Base-by-base conservation (phyloP, 768 basidiomycete species). In the Boletus rubescentipes region DNA sequence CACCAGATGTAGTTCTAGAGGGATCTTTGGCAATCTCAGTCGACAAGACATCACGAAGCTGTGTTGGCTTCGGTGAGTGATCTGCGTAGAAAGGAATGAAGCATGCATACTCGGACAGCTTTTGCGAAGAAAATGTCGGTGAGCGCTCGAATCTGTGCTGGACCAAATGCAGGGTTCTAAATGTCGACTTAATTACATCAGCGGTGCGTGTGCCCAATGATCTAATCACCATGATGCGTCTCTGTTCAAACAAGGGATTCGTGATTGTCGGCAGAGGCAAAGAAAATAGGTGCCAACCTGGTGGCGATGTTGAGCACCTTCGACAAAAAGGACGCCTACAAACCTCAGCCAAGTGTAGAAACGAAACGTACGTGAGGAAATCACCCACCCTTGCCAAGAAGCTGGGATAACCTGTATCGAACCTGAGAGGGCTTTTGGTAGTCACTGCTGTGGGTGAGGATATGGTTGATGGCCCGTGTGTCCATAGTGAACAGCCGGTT, bases 101-200 rank as follows among this genome's bases (percentile, higher is more conserved):
- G 10, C 18, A 37, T 3, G 16, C 57, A 30, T 61, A 82, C 84
- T 65, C 79, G 68, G 0, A 77, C 58, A 0, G 85, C 71, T 63
- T 85, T 86, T 9, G 78, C 76, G 2, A 81, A 54, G 52, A 86
- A 86, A n/a, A 84, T 79, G 15, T 75, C 74, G 0, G 81, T 82
- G 15, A 86, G 62, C 44, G 79, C 79, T 4, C 84, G 73, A 37
- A 86, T 76, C 59, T 85, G 83, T 5, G 79, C 68, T 5, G 75
- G 73, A 2, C 84, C 83, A 62, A 88, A 87, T 0, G 85, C 84
- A 18, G 85, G 84, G 57, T 85, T 86, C 85, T 75, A 18, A 23
- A 38, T 15, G 36, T 8, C 10, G 7, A 9, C 20, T 40, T 29
- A 46, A 12, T 49, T 20, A n/a, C 15, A 30, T 4, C 21, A 36